A percentile compares a stretch with the other conserved stretches of the same genome.
Evolutionary conservation across 164 flowering plant species (phyloP).

Genomic region (Pachysandra terminalis): DNA sequence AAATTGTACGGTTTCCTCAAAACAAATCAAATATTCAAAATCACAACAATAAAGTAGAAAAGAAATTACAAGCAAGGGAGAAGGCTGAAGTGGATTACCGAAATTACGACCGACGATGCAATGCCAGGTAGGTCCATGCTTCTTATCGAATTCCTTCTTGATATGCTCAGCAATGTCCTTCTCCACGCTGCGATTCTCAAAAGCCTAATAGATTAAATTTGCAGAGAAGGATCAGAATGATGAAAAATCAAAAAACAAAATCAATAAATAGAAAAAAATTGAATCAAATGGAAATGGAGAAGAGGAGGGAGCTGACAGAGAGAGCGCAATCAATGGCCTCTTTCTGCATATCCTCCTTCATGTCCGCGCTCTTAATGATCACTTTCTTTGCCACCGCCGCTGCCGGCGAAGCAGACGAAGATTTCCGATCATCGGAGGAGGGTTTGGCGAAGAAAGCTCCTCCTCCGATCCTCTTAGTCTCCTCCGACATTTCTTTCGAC

Average conservation of each 20-base stretch:
- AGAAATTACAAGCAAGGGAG: neutral
- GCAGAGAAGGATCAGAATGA: slow-evolving; percentile 2
- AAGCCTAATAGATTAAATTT: slow-evolving; percentile 46
- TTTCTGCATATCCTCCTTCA: slow-evolving; percentile 87
- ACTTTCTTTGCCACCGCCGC: slow-evolving; percentile 40
- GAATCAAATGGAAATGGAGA: neutral
- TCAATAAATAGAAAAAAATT: neutral
- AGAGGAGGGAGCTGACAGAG: slow-evolving; percentile 33
- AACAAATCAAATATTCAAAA: neutral
- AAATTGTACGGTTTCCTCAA: no score
- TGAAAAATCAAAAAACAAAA: neutral
- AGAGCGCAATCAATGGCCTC: slow-evolving; percentile 85
- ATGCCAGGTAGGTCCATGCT: slow-evolving; percentile 98
- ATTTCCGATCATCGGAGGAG: slow-evolving; percentile 41
- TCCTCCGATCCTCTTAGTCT: slow-evolving; percentile 13
- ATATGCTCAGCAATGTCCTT: slow-evolving; percentile 93
- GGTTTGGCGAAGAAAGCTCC: slow-evolving; percentile 10
- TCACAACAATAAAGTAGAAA: neutral
- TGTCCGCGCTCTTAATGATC: slow-evolving; percentile 88
- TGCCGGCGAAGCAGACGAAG: slow-evolving; percentile 18
- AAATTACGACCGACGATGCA: slow-evolving; percentile 99
- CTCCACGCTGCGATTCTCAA: slow-evolving; percentile 85
- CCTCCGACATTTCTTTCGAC: slow-evolving; percentile 9
- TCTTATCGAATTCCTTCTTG: slow-evolving; percentile 95
- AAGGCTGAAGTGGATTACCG: slow-evolving; percentile 38